phyloP scores from a whole-genome alignment of 2,329 filamentous ascomycete species.

The Macrophomina pseudophaseolina region DNA sequence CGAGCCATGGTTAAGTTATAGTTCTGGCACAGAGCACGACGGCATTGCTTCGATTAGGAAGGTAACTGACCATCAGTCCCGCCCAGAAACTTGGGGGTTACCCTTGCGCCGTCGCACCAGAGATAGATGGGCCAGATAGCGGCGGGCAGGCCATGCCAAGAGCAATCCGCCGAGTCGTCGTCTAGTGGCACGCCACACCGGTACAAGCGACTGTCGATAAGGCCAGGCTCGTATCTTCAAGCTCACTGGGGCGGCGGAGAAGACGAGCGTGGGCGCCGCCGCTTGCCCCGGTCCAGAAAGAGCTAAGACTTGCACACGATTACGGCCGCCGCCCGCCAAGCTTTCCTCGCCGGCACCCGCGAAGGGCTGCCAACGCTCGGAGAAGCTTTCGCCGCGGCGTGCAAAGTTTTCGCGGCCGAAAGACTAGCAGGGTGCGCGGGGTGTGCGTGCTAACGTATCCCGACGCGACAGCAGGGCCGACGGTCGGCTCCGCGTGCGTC shows the following conservation, averaged over 20 bases:
- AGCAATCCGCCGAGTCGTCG: conserved; percentile 1
- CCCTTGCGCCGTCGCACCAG: conserved; percentile 11
- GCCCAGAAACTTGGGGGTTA: conserved; percentile 9
- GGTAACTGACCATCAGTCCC: conserved; percentile 2
- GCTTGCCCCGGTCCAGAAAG: conserved; percentile 21
- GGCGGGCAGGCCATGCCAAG: conserved; percentile 12
- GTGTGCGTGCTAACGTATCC: too few relatives aligned
- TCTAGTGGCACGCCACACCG: background rate
- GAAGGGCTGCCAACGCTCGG: background rate
- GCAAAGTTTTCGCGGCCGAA: conserved; percentile 7
- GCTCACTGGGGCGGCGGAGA: conserved; percentile 11
- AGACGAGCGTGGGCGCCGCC: background rate
- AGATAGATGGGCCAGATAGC: conserved; percentile 6
- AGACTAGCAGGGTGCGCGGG: background rate
- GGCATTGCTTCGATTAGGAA: conserved; percentile 13
- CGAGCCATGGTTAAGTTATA: conserved; percentile 6
- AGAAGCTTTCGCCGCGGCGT: conserved; percentile 18
- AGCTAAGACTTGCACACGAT: conserved; percentile 10
- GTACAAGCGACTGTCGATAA: conserved; percentile 4
- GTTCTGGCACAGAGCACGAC: background rate
- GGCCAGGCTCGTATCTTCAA: conserved; percentile 17
- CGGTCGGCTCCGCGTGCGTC: background rate
- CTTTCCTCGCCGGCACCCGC: conserved; percentile 6
- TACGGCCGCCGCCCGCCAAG: conserved; percentile 14
- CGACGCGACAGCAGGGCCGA: background rate